Evolutionary conservation across 371 early-diverging fungal genomes (phyloP).

Genomic region (Chytridiales sp.): DNA sequence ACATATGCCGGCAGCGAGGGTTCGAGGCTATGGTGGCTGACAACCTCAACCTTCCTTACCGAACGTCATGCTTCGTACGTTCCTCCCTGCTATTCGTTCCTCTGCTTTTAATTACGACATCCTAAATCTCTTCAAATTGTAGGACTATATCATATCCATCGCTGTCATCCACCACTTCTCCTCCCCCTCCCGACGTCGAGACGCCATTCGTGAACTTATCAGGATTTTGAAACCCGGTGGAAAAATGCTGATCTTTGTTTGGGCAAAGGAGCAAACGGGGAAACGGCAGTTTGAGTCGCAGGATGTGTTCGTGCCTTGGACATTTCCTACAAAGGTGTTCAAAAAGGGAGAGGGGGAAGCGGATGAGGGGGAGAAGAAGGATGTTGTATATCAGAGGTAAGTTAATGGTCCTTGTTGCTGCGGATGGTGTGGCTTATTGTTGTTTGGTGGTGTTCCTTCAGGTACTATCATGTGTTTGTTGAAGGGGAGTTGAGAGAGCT

Average conservation of each 20-base stretch:
- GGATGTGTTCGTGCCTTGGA: slow-evolving; percentile 95
- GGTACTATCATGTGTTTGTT: slow-evolving; percentile 93
- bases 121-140: not conserved
- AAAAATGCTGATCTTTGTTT: slow-evolving; percentile 82
- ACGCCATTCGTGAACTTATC: slow-evolving; percentile 71
- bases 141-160: slow-evolving; percentile 93
- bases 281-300: slow-evolving; percentile 78
- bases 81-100: not conserved
- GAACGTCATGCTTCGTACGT: slow-evolving; percentile 67
- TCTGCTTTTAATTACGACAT: not conserved
- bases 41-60: slow-evolving; percentile 75
- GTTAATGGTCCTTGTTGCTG: too few relatives aligned
- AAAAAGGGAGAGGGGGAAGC: slow-evolving; percentile 18
- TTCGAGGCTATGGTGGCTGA: slow-evolving; percentile 86
- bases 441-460: not conserved
- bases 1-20: slow-evolving; percentile 72
- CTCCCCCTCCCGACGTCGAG: slow-evolving; percentile 68
- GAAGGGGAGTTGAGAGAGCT: slow-evolving; percentile 82
- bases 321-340: slow-evolving; percentile 36
- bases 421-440: too few relatives aligned
- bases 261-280: slow-evolving; percentile 89
- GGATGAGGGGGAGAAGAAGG: slow-evolving; percentile 23
- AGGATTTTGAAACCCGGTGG: slow-evolving; percentile 75
- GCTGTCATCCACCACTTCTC: slow-evolving; percentile 97
- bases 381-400: slow-evolving; percentile 57